Base-by-base conservation (phyloP, 768 basidiomycete species). In the Suillus occidentalis region DNA sequence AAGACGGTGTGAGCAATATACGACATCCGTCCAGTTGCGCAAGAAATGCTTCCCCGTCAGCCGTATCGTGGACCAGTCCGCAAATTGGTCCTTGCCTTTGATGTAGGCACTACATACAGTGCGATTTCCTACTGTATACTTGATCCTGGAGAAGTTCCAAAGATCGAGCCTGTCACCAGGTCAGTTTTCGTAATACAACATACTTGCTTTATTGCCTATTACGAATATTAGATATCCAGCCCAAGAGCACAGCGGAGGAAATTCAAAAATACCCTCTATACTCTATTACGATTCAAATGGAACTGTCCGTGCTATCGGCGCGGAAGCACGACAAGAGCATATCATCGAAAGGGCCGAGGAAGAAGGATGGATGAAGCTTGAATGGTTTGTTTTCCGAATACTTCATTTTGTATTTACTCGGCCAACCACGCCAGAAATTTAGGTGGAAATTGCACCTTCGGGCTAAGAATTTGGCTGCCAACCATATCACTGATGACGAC, bases 261-360 rank as follows among this genome's bases (percentile, higher is more conserved):
- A 80, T 60, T 80, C 78, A 59, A 84, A 84, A 69, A 82, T 84
- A 62, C 84, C 84, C 6, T 80, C 81, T 31, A 76, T 84, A 60
- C 65, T 84, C 14, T 85, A 80, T 68, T 85, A 85, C 63, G 80
- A 82, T 63, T 67, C 73, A 40, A 66, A 70, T 9, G 83, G 83
- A 0, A 67, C 67, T 0, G 75, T 81, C 20, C 73, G 76, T 58
- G 80, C 82, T 7, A 77, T 79, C 39, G 83, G 83, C 25, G 83
- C 83, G 16, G 83, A 84, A 69, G 79, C 83, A 1, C 71, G 76
- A 28, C 73, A 75, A 16, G 79, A 83, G 36, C 77, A 76, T 37
- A 73, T 82, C 37, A 69, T 74, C 4, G 78, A 80, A 50, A 71
- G 69, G 56, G 82, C 81, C 5, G 79, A 81, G 63, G 81, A 83